phyloP scores from a whole-genome alignment of 2,329 filamentous ascomycete species.

The Fusarium zealandicum region DNA sequence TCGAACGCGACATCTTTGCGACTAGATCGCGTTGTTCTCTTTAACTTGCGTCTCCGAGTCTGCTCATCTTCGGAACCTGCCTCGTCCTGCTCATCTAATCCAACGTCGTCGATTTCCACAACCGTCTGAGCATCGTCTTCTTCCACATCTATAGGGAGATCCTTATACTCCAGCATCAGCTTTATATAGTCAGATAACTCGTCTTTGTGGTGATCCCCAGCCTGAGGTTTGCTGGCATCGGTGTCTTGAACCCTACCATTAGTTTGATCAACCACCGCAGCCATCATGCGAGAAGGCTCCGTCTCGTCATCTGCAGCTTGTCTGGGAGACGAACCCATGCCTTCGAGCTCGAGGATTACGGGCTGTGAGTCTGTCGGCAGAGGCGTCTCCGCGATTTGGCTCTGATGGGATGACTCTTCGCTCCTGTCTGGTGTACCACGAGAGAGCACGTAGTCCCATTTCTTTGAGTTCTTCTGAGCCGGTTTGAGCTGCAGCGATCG shows the following conservation, averaged over 20 bases:
- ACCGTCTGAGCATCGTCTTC: constrained; percentile 53
- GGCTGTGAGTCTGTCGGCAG: constrained; percentile 37
- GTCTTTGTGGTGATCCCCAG: constrained; percentile 48
- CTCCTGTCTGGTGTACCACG: constrained; percentile 48
- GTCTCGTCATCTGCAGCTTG: neutral
- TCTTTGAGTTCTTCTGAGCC: constrained; percentile 47
- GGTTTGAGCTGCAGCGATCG: constrained; percentile 59
- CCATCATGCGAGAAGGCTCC: neutral
- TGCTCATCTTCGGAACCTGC: constrained; percentile 38
- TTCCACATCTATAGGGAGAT: constrained; percentile 63
- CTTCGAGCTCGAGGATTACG: constrained; percentile 35
- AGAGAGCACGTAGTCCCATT: constrained; percentile 49
- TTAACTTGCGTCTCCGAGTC: constrained; percentile 24
- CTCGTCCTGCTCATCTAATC: constrained; percentile 19
- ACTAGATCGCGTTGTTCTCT: constrained; percentile 27
- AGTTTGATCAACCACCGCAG: neutral
- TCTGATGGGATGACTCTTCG: constrained; percentile 43
- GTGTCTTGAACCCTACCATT: neutral
- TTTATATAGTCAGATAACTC: constrained; percentile 70
- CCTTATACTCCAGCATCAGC: constrained; percentile 64
- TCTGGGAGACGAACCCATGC: constrained; percentile 4
- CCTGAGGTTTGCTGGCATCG: neutral
- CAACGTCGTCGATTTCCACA: constrained; percentile 20
- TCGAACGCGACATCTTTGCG: constrained; percentile 49
- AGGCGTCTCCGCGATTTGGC: constrained; percentile 28